Conservation (phyloP, 768 basidiomycete genomes). For the Macrolepiota dolichaula region DNA sequence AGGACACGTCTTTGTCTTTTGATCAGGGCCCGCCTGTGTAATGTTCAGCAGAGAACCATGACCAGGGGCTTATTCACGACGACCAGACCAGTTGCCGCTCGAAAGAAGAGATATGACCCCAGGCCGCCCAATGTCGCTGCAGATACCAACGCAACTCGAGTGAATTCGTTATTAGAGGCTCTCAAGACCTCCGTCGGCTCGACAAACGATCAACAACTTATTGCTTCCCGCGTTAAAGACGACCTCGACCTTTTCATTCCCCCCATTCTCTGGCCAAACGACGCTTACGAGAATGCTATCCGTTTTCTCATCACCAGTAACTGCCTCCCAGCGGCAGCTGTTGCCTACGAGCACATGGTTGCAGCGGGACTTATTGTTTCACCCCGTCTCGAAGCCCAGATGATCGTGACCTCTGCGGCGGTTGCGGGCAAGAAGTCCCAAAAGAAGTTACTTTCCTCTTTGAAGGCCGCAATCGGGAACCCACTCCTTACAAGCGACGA, state of each 20-base stretch:
- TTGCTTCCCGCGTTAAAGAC: neutral
- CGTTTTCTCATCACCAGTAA: neutral
- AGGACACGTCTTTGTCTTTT: neutral
- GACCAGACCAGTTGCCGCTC: neutral
- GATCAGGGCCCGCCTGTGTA: neutral
- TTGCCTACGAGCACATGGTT: conserved; percentile 4
- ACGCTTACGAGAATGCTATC: neutral
- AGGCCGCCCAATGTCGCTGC: neutral
- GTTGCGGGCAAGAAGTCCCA: neutral
- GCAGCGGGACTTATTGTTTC: neutral
- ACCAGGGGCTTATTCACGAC: neutral
- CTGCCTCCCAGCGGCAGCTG: neutral
- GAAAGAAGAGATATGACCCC: neutral
- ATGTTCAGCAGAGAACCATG: neutral
- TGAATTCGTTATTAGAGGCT: neutral
- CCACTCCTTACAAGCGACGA: neutral
- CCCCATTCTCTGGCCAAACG: neutral
- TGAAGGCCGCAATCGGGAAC: neutral
- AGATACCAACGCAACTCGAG: neutral
- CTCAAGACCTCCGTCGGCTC: neutral
- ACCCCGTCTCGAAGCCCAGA: conserved; percentile 7
- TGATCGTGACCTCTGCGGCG: neutral
- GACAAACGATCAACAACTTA: neutral
- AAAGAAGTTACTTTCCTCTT: neutral
- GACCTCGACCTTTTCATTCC: neutral